Conservation (phyloP, 2,329 filamentous ascomycete genomes). For the Fonsecaea pedrosoi region DNA sequence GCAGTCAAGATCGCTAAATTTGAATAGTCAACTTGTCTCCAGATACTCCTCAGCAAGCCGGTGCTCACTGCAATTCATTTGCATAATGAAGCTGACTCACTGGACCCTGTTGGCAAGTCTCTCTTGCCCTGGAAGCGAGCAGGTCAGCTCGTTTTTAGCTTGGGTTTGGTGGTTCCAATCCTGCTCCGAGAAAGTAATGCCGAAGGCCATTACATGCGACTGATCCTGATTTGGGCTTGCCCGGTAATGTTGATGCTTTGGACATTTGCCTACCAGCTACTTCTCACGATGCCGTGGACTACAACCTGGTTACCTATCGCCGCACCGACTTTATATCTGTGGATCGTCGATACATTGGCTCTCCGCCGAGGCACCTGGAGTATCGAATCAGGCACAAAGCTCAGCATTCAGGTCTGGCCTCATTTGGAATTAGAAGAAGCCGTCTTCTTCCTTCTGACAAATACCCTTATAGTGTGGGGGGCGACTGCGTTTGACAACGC, state of each 20-base stretch:
- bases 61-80: constrained; percentile 63
- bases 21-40: constrained; percentile 65
- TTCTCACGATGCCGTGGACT: constrained; percentile 64
- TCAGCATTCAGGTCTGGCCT: constrained; percentile 67
- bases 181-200: constrained; percentile 54
- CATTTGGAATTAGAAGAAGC: constrained; percentile 76
- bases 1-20: constrained; percentile 8
- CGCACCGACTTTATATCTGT: constrained; percentile 72
- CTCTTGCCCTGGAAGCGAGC: constrained; percentile 50
- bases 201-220: constrained; percentile 68
- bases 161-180: constrained; percentile 41
- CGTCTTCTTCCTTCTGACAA: constrained; percentile 74
- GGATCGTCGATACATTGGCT: constrained; percentile 73
- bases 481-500: constrained; percentile 73
- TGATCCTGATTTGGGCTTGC: constrained; percentile 73
- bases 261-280: constrained; percentile 68
- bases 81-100: constrained; percentile 46
- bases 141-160: constrained; percentile 60
- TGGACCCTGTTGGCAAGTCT: constrained; percentile 44
- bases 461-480: constrained; percentile 72
- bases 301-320: constrained; percentile 67
- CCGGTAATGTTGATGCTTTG: constrained; percentile 71
- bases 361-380: constrained; percentile 73
- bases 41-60: constrained; percentile 70
- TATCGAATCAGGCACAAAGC: constrained; percentile 71